A percentile compares a stretch with the other conserved stretches of the same genome.
These are phyloP conservation scores for Hypoxylon sp. DNA, from an alignment of 2,329 filamentous ascomycete species.

Conservation along the genomic window DNA sequence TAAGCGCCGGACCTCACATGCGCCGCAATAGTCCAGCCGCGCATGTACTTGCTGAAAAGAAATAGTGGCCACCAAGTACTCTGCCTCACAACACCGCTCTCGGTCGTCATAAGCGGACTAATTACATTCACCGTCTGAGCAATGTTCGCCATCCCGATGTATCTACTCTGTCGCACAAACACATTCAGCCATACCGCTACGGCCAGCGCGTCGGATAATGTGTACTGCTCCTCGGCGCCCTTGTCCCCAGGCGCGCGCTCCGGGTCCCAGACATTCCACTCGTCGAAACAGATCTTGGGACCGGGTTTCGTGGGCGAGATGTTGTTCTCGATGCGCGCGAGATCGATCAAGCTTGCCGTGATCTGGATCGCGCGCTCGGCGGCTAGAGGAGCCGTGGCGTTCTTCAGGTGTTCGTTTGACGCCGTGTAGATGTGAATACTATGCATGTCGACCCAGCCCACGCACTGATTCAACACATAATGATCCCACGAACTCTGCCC, in stretches of 20 bases:
- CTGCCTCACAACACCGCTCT: constrained; percentile 76
- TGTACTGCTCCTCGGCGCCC: constrained; percentile 82
- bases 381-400: constrained; percentile 74
- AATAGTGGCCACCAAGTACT: constrained; percentile 82
- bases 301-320: constrained; percentile 71
- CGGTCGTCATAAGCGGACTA: constrained; percentile 80
- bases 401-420: constrained; percentile 63
- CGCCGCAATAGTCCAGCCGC: constrained; percentile 76
- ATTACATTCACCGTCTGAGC: constrained; percentile 86
- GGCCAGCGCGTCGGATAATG: constrained; percentile 81
- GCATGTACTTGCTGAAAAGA: constrained; percentile 80
- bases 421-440: constrained; percentile 85
- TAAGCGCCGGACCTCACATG: constrained; percentile 77
- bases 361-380: constrained; percentile 83
- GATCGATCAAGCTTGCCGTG: constrained; percentile 77
- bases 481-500: constrained; percentile 80
- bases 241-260: constrained; percentile 77
- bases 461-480: constrained; percentile 79
- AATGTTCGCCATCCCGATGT: constrained; percentile 84
- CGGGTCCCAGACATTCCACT: constrained; percentile 89
- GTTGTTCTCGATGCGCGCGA: constrained; percentile 78
- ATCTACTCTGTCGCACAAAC: constrained; percentile 78
- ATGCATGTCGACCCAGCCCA: constrained; percentile 81
- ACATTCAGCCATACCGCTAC: constrained; percentile 83
- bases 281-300: constrained; percentile 84